These are phyloP conservation scores for Phytophthora melonis DNA, from an alignment of 352 stramenopile species.

Conservation along the genomic window DNA sequence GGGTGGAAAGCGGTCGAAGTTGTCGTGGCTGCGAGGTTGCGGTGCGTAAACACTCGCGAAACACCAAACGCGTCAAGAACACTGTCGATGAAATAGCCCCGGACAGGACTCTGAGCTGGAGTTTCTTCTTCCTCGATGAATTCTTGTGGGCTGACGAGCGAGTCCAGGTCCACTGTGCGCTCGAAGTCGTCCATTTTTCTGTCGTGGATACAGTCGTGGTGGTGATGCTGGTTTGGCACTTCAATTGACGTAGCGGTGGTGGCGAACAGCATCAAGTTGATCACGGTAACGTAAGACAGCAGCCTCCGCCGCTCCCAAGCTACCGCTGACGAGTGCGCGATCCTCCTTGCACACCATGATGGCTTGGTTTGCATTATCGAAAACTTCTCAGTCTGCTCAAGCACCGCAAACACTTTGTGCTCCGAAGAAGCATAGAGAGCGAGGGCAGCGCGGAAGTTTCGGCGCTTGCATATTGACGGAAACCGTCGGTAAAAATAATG, in stretches of 20 bases:
- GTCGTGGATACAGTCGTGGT: constrained; percentile 83
- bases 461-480: constrained; percentile 8
- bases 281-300: background rate
- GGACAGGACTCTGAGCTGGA: constrained; percentile 9
- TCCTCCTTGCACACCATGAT: background rate
- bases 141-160: constrained; percentile 45
- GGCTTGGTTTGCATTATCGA: background rate
- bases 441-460: constrained; percentile 19
- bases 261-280: background rate
- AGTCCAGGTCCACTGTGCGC: constrained; percentile 48
- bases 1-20: constrained; percentile 58
- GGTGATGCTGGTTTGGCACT: constrained; percentile 33
- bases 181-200: constrained; percentile 64
- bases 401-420: background rate
- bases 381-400: background rate
- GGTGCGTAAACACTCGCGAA: constrained; percentile 23
- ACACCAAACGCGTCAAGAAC: constrained; percentile 60
- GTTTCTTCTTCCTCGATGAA: constrained; percentile 25
- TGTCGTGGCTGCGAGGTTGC: constrained; percentile 41
- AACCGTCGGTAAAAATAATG: constrained; percentile 35
- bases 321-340: background rate
- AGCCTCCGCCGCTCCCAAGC: background rate
- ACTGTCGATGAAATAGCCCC: constrained; percentile 39
- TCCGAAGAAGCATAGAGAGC: background rate
- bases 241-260: background rate